Evolutionary conservation across 352 stramenopile genomes (phyloP).

Genomic region (Pythium biforme): DNA sequence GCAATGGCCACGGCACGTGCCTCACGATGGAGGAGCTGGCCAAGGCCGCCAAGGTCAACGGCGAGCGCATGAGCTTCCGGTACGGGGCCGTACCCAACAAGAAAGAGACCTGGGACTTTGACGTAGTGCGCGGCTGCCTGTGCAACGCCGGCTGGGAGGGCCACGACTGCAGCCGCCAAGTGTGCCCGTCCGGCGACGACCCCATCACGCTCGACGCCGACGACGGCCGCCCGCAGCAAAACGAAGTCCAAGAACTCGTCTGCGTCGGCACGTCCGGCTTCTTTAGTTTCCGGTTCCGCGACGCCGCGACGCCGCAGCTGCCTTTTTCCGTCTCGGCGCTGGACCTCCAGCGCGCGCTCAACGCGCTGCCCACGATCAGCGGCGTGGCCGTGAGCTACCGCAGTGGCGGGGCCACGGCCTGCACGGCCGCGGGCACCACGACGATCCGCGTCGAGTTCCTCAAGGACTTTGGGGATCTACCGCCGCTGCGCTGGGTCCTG

Average conservation of each 20-base stretch:
- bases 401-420: constrained; percentile 36
- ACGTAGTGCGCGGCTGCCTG: constrained; percentile 82
- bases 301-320: constrained; percentile 56
- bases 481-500: constrained; percentile 58
- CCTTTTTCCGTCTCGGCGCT: constrained; percentile 37
- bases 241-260: constrained; percentile 77
- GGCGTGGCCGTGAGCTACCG: constrained; percentile 53
- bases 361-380: constrained; percentile 44
- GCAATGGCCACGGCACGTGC: constrained; percentile 81
- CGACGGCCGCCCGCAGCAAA: constrained; percentile 48
- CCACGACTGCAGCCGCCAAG: constrained; percentile 85
- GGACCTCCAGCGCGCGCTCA: constrained; percentile 35
- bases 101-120: constrained; percentile 89
- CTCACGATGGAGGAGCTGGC: constrained; percentile 78
- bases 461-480: constrained; percentile 63
- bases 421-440: constrained; percentile 48
- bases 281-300: constrained; percentile 74
- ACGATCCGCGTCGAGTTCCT: constrained; percentile 64
- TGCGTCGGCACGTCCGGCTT: constrained; percentile 62
- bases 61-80: constrained; percentile 49
- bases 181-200: constrained; percentile 89
- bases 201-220: constrained; percentile 56
- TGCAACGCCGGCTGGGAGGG: constrained; percentile 88
- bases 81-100: constrained; percentile 79
- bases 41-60: constrained; percentile 48